Evolutionary conservation across 371 early-diverging fungal species (phyloP), one percentile per base, ranked within the genome.

Genomic region (Mortierella sp.): DNA sequence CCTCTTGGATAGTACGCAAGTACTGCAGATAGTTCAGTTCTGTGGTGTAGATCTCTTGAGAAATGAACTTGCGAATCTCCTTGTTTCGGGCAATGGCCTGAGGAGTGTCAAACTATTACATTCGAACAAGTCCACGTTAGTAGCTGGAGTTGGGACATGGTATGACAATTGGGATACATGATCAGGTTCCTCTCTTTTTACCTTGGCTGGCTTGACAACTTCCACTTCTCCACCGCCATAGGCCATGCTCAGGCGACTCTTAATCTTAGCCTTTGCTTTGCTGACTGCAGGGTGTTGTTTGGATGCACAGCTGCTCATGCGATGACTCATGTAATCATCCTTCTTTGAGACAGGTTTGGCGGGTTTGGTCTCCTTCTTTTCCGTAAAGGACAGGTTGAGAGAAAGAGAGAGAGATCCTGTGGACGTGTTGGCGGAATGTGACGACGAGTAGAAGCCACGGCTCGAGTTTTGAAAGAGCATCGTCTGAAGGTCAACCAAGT

Each of bases 11-110:
- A 8, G 62, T 61, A 37, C 57, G 68, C 64, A 76, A n/a, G 61
- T 68, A 76, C 54, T 76, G 76, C 31, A 76, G 50, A 22, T 68
- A 76, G 60, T 76, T 76, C 24, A 64, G 57, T 34, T 76, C 76
- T 2, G 76, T 76, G 24, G 76, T 76, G 37, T 68, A 68, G 46
- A 76, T 76, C 58, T 76, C 76, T 41, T 76, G 68, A n/a, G 74
- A 67, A 28, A 74, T 74, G 34, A 74, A 74, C 57, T 67, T 67
- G 64, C 74, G 74, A 45, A 74, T 74, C 60, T 74, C 74, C 54
- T 63, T 67, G 49, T 74, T 74, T 25, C 68, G 59, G 19, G 74
- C 68, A 47, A 74, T 64, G 13, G 74, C 67, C 22, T 74, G 68
- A 0, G 74, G 74, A 0, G 74, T 74, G 43, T 74, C 74, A 53